Percentiles rank a stretch among this genome's conserved stretches.
Conservation (phyloP, 495 filamentous ascomycete genomes). For the Sordaria brevicollis region DNA sequence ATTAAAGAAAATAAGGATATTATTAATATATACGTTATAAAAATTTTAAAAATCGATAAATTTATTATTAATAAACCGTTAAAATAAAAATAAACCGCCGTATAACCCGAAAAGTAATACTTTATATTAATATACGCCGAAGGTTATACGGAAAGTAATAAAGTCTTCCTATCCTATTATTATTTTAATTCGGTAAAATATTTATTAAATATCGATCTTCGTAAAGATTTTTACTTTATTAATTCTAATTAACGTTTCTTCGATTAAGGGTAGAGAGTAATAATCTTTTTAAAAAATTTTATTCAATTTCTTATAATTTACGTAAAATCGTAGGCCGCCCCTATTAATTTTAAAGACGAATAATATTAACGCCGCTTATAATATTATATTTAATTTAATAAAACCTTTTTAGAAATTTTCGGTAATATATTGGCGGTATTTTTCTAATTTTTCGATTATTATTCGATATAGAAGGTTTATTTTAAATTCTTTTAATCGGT, state of each 20-base stretch:
- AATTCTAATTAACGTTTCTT: constrained; percentile 27
- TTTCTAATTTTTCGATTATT: constrained; percentile 13
- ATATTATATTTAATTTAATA: background rate
- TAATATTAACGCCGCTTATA: constrained; percentile 20
- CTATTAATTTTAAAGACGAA: constrained; percentile 26
- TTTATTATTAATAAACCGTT: constrained; percentile 22
- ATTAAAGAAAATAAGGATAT: background rate
- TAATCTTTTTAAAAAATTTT: constrained; percentile 34
- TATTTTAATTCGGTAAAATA: constrained; percentile 15
- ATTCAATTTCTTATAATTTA: constrained; percentile 9
- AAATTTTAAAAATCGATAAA: constrained; percentile 14
- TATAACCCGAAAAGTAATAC: constrained; percentile 26
- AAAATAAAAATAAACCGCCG: constrained; percentile 14
- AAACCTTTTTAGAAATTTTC: constrained; percentile 5
- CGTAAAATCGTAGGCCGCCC: constrained; percentile 25
- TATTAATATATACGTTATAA: background rate
- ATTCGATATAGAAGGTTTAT: constrained; percentile 18
- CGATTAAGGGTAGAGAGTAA: constrained; percentile 35
- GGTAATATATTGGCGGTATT: constrained; percentile 1
- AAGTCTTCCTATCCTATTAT: constrained; percentile 15
- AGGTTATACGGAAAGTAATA: constrained; percentile 21
- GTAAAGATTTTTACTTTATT: constrained; percentile 26
- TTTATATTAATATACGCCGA: constrained; percentile 19
- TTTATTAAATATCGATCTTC: constrained; percentile 33
- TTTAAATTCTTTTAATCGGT: background rate